Evolutionary conservation across 495 filamentous ascomycete genomes (phyloP), one percentile per base, ranked within the genome.

Genomic region (Neurospora sp.): DNA sequence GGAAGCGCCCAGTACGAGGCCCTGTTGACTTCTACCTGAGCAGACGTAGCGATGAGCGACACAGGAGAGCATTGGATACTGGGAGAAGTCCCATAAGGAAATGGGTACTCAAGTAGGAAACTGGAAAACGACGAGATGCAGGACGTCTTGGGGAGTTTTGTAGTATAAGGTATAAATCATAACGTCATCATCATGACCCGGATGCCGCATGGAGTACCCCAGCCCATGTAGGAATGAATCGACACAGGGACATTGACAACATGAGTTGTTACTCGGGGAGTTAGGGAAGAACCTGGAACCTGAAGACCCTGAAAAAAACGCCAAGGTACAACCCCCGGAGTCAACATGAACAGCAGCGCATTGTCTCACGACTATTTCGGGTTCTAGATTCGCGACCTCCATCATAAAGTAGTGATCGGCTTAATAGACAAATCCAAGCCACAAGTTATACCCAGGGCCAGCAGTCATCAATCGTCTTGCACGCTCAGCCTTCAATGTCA

Each of bases 401-500:
- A 65, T 10, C 12, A 18, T 7, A 14, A 3, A 18, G 2, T 7
- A 35, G 31, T 31, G 12, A 14, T 8, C 14, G 27, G 7, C 53
- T 3, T 3, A 9, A 18, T 5, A 9, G 1, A 35, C 14, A 20
- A 46, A 4, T 37, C 6, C 5, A 59, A 27, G 10, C 48, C 22
- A 27, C 5, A 27, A 27, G 12, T 35, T 65, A 18, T 35, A 7
- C 14, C 22, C 18, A 44, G n/a, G 42, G 18, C 70, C 44, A 65
- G 7, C 4, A n/a, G 27, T n/a, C 4, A 7, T 31, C 14, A 6
- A 1, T 35, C 10, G 27, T 18, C 1, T 6, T 65, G 5, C 12
- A 18, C 3, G 14, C 18, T 76, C 72, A 80, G 5, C 71, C 72
- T 41, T 79, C 77, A 53, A 83, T 72, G 70, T 90, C 89, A 69